phyloP scores from a whole-genome alignment of 805 yeast species.

The Ogataea trehalophila region DNA sequence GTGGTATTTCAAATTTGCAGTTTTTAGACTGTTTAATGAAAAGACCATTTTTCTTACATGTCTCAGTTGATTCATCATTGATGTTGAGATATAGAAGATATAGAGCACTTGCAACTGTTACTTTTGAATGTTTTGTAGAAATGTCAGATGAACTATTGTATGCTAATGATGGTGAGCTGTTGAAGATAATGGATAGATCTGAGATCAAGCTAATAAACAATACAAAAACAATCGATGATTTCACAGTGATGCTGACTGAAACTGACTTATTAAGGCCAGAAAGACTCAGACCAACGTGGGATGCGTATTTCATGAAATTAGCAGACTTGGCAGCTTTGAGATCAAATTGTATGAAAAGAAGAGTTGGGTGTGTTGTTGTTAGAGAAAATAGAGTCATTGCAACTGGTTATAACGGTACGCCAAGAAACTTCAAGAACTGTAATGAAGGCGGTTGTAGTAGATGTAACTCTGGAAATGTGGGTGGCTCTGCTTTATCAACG shows the following conservation, averaged over 20 bases:
- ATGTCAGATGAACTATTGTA: constrained; percentile 9
- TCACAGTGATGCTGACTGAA: constrained; percentile 35
- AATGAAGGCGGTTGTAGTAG: constrained; percentile 94
- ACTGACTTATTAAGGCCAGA: constrained; percentile 45
- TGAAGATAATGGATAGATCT: constrained; percentile 44
- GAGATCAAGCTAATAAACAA: constrained; percentile 55
- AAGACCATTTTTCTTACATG: constrained; percentile 80
- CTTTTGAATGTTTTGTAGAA: constrained; percentile 14
- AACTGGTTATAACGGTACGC: constrained; percentile 98
- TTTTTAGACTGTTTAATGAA: constrained; percentile 46
- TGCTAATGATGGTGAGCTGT: constrained; percentile 21
- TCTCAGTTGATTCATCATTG: constrained; percentile 72
- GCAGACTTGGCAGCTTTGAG: constrained; percentile 92
- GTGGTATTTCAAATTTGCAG: constrained; percentile 40
- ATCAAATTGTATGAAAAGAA: constrained; percentile 93
- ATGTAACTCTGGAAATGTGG: constrained; percentile 66
- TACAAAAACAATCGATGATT: constrained; percentile 30
- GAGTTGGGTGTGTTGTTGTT: constrained; percentile 95
- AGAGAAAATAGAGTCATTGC: constrained; percentile 82
- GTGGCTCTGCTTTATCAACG: constrained; percentile 67
- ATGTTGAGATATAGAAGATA: constrained; percentile 39
- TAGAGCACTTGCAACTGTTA: constrained; percentile 7
- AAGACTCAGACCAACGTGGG: constrained; percentile 91
- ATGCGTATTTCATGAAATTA: constrained; percentile 86
- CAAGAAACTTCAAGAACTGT: constrained; percentile 81